phyloP scores from a whole-genome alignment of 192 early-diverging fungal species.

The Podila epicladia region DNA sequence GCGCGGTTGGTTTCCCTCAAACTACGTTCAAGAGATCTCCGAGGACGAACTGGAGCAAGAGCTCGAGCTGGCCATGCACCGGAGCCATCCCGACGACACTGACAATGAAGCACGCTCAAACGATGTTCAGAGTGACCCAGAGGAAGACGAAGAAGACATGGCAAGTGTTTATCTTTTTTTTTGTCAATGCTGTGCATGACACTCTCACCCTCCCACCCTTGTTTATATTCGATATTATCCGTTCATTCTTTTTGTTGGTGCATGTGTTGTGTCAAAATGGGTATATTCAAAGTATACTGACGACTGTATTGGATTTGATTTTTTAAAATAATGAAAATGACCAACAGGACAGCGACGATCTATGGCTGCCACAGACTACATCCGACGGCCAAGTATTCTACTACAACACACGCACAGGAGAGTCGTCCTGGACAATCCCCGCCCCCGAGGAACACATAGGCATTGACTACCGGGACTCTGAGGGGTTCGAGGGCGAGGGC shows the following conservation, averaged over 20 bases:
- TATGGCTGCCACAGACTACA: slow-evolving; percentile 39
- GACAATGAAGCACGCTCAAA: background rate
- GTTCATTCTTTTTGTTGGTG: background rate
- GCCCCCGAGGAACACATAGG: background rate
- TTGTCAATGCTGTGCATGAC: no score
- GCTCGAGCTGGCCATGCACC: slow-evolving; percentile 1
- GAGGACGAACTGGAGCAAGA: slow-evolving; percentile 32
- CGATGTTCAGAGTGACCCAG: background rate
- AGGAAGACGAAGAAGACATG: background rate
- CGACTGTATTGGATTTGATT: no score
- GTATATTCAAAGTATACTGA: no score
- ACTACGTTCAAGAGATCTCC: slow-evolving; percentile 68
- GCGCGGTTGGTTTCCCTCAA: slow-evolving; percentile 92
- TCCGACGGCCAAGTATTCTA: slow-evolving; percentile 46
- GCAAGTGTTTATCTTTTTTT: background rate
- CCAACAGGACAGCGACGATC: background rate
- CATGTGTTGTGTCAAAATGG: no score
- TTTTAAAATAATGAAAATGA: no score
- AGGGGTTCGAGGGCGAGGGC: no score
- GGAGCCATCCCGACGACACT: background rate
- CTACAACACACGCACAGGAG: slow-evolving; percentile 30
- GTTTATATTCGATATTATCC: no score
- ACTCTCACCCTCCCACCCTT: no score
- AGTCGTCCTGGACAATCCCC: slow-evolving; percentile 24
- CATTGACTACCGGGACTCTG: background rate